Evolutionary conservation across 2,329 filamentous ascomycete genomes (phyloP).

Genomic region (Orbilia quercus): DNA sequence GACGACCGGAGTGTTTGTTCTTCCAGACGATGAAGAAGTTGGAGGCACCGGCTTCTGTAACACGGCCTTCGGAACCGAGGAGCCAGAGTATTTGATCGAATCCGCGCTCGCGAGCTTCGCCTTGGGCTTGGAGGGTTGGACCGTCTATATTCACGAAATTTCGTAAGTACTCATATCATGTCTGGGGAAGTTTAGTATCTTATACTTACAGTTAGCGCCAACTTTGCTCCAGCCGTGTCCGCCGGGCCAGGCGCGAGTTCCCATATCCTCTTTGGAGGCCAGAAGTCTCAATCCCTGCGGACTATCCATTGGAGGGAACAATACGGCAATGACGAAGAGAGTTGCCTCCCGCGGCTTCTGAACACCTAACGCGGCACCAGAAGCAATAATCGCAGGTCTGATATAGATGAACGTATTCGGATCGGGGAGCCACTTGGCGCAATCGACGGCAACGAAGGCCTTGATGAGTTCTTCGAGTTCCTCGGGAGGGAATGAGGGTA

Average conservation of each 20-base stretch:
- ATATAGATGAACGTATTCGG: slow-evolving; percentile 82
- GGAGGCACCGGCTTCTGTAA: slow-evolving; percentile 89
- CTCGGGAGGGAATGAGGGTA: slow-evolving; percentile 77
- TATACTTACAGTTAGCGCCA: slow-evolving; percentile 79
- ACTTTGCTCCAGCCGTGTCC: slow-evolving; percentile 93
- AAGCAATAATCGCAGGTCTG: slow-evolving; percentile 86
- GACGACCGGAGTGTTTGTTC: slow-evolving; percentile 70
- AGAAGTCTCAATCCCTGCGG: slow-evolving; percentile 67
- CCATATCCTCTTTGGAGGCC: slow-evolving; percentile 81
- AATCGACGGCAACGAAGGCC: slow-evolving; percentile 77
- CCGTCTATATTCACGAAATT: slow-evolving; percentile 69
- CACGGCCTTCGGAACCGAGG: slow-evolving; percentile 79
- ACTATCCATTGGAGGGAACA: slow-evolving; percentile 62
- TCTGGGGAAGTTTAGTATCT: too few relatives aligned
- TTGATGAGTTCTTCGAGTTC: slow-evolving; percentile 80
- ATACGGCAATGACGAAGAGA: slow-evolving; percentile 79
- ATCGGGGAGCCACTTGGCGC: slow-evolving; percentile 80
- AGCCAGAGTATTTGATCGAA: slow-evolving; percentile 96
- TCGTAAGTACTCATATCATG: too few relatives aligned
- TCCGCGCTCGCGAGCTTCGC: slow-evolving; percentile 76
- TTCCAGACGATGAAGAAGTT: slow-evolving; percentile 92
- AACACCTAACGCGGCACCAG: slow-evolving; percentile 81
- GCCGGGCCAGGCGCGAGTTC: slow-evolving; percentile 85
- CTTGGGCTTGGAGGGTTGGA: slow-evolving; percentile 80
- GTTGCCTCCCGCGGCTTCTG: slow-evolving; percentile 83